Base-by-base conservation (phyloP, 257 asterid species). In the Plantago elongata region DNA sequence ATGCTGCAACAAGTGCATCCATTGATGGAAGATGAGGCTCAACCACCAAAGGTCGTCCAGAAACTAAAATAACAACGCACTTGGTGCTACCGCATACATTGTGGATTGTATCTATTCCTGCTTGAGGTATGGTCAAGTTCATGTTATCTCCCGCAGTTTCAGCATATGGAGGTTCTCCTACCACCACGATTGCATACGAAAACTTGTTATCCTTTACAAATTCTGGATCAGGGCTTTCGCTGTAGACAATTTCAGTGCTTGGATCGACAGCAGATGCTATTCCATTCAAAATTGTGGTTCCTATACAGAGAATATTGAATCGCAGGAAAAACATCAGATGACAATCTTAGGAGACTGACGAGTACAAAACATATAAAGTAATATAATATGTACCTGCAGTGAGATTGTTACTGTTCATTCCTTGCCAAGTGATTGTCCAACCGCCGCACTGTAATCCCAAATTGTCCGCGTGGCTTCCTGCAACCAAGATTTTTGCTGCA, bases 381-480 rank as follows among this genome's bases (percentile, higher is more conserved):
- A 13, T 22, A 22, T 3, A 54, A 13, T 22, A 22, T 22, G 27
- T 60, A 60, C 64, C 64, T 7, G 17, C 37, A 12, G 64, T 60
- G 34, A 17, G 64, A 38, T 45, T 60, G 11, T 60, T 79, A 65
- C 78, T 78, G 22, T 13, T 38, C 13, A 64, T 63, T 46, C 82
- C 85, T 65, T 79, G 85, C 85, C 85, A 79, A 16, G 79, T 61
- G 15, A 79, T 76, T 9, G 69, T 54, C 69, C 69, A 65, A 54
- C 69, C 69, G 7, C 69, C 69, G 15, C 63, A 65, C 54, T 65
- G 69, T 16, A 17, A 40, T 9, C 69, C 69, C 27, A 65, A 40
- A 44, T 65, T 55, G 29, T 65, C 29, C 3, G 69, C 69, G 54
- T 65, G 69, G 9, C 29, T 45, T 13, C 69, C 69, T 1, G 69